Conservation (phyloP, 2,329 filamentous ascomycete genomes). For the Amauroascus verrucosus region DNA sequence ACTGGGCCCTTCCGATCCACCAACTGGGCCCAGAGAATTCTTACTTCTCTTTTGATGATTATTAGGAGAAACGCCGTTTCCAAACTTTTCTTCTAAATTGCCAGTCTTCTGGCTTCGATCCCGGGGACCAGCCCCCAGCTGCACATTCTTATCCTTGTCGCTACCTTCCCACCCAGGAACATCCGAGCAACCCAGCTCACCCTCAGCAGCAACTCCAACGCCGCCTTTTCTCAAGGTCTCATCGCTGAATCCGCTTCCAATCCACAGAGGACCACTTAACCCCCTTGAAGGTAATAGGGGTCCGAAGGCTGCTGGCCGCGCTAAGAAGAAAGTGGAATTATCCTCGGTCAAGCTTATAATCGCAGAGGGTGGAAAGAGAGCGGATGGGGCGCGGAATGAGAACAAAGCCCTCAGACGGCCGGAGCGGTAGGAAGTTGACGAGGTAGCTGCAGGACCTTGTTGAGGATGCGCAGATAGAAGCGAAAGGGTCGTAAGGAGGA, state of each 20-base stretch:
- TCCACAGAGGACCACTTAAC: constrained; percentile 82
- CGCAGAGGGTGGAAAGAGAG: constrained; percentile 87
- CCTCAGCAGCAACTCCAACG: constrained; percentile 49
- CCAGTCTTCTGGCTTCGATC: neutral
- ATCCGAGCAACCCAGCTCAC: constrained; percentile 90
- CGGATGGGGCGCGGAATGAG: constrained; percentile 65
- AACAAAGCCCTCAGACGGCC: constrained; percentile 50
- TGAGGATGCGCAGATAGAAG: constrained; percentile 33
- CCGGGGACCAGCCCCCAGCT: constrained; percentile 5
- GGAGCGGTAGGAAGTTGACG: constrained; percentile 29
- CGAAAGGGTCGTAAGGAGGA: constrained; percentile 40
- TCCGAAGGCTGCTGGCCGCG: constrained; percentile 86
- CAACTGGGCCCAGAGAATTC: neutral
- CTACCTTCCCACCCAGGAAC: constrained; percentile 71
- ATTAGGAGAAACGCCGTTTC: neutral
- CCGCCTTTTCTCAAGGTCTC: constrained; percentile 55
- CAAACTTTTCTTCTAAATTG: neutral
- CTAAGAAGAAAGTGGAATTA: constrained; percentile 94
- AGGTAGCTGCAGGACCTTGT: constrained; percentile 28
- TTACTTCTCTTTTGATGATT: neutral
- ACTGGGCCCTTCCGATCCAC: constrained; percentile 17
- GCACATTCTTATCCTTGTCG: neutral
- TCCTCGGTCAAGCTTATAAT: constrained; percentile 95
- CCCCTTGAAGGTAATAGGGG: constrained; percentile 64
- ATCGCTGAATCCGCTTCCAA: constrained; percentile 82